Evolutionary conservation across 495 filamentous ascomycete genomes (phyloP).

Genomic region (Aspergillus bertholletiae): DNA sequence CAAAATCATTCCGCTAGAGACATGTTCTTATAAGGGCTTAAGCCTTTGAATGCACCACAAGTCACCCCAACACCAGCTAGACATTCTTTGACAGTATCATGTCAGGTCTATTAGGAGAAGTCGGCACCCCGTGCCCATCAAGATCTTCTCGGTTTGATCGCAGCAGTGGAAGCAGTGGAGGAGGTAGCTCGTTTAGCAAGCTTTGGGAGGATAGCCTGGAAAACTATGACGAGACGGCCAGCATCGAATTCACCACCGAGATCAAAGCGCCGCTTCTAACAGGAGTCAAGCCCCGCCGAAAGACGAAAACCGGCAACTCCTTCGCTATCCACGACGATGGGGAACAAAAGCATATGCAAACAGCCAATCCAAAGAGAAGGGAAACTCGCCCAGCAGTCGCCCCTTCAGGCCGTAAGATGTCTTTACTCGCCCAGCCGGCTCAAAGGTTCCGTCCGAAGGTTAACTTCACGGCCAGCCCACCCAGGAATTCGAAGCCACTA

Average conservation of each 20-base stretch:
- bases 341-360: constrained; percentile 10
- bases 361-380: constrained; percentile 14
- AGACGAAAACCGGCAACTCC: constrained; percentile 17
- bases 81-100: constrained; percentile 10
- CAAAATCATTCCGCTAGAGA: neutral
- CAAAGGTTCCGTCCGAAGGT: constrained; percentile 38
- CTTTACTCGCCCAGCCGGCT: constrained; percentile 40
- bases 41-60: neutral
- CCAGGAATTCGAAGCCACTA: constrained; percentile 8
- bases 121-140: constrained; percentile 27
- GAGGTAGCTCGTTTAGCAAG: constrained; percentile 21
- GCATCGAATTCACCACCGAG: constrained; percentile 38
- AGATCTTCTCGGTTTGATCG: constrained; percentile 16
- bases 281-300: constrained; percentile 29
- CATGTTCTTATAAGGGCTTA: neutral
- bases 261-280: constrained; percentile 26
- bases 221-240: constrained; percentile 25
- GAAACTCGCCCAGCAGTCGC: constrained; percentile 6
- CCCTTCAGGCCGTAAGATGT: constrained; percentile 25
- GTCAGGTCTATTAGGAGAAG: constrained; percentile 25
- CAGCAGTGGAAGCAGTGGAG: constrained; percentile 12
- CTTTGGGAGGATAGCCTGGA: constrained; percentile 20
- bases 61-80: neutral
- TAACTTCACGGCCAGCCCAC: constrained; percentile 22
- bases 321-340: constrained; percentile 37